Evolutionary conservation across 192 early-diverging fungal species (phyloP).

Genomic region (Chytriomyces sp.): DNA sequence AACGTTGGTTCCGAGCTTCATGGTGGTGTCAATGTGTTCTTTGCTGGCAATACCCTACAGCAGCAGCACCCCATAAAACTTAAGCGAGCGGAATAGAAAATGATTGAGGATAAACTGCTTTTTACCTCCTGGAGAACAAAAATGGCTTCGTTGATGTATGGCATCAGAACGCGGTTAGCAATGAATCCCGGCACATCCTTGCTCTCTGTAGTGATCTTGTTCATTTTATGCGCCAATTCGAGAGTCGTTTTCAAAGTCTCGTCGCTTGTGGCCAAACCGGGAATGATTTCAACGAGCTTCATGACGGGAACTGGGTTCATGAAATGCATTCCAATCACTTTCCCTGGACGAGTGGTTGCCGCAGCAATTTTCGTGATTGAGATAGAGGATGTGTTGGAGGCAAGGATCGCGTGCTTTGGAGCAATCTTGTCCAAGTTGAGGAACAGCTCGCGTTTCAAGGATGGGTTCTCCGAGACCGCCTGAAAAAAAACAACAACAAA

Average conservation of each 20-base stretch:
- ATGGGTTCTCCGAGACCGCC: conserved; percentile 85
- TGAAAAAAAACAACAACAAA: conserved; percentile 31
- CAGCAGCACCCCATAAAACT: background rate
- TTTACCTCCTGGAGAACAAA: conserved; percentile 80
- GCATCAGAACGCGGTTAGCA: conserved; percentile 96
- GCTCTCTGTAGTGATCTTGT: conserved; percentile 88
- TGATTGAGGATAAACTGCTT: background rate
- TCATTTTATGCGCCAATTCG: conserved; percentile 81
- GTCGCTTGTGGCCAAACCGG: conserved; percentile 82
- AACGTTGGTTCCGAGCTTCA: conserved; percentile 96
- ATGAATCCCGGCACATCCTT: conserved; percentile 96
- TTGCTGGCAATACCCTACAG: conserved; percentile 79
- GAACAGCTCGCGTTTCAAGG: conserved; percentile 85
- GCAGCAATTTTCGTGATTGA: conserved; percentile 97
- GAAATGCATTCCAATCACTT: conserved; percentile 99
- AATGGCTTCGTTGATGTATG: conserved; percentile 98
- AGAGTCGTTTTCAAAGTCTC: conserved; percentile 75
- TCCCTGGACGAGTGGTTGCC: conserved; percentile 77
- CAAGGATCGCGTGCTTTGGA: conserved; percentile 76
- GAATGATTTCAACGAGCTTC: conserved; percentile 96
- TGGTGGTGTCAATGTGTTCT: conserved; percentile 98
- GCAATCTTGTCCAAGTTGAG: conserved; percentile 71
- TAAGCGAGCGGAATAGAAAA: background rate
- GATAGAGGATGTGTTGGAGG: conserved; percentile 97
- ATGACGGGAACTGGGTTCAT: conserved; percentile 98